Evolutionary conservation across 805 yeast genomes (phyloP).

Genomic region (Kuraishia molischiana): DNA sequence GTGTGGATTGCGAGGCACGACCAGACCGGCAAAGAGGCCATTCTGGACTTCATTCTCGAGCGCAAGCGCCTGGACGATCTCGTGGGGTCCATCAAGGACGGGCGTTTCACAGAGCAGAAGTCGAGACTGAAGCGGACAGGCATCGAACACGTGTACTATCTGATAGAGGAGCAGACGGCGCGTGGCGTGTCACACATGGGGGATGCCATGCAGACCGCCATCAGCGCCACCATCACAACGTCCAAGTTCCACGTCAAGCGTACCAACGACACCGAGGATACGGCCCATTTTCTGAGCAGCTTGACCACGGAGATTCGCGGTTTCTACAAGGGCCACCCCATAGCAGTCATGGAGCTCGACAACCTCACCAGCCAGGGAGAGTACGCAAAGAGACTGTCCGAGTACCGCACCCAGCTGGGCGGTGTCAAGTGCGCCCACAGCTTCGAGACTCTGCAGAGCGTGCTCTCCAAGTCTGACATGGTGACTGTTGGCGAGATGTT

Average conservation of each 20-base stretch:
- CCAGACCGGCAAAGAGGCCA: conserved; percentile 47
- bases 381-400: conserved; percentile 29
- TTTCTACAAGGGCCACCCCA: conserved; percentile 25
- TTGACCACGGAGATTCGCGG: conserved; percentile 34
- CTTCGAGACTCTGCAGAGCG: conserved; percentile 49
- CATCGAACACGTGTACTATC: conserved; percentile 55
- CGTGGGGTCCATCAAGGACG: conserved; percentile 74
- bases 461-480: conserved; percentile 61
- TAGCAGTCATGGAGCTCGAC: conserved; percentile 42
- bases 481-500: conserved; percentile 70
- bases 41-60: conserved; percentile 78
- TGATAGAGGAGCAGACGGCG: conserved; percentile 66
- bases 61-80: conserved; percentile 86
- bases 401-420: conserved; percentile 33
- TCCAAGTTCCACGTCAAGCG: conserved; percentile 59
- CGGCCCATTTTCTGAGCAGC: conserved; percentile 48
- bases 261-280: conserved; percentile 65
- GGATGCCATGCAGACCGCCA: conserved; percentile 67
- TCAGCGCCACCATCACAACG: conserved; percentile 57
- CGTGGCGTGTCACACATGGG: conserved; percentile 36
- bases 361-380: conserved; percentile 39
- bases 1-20: conserved; percentile 77
- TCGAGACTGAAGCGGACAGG: conserved; percentile 62
- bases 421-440: conserved; percentile 31
- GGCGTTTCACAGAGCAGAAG: conserved; percentile 84